Conservation (phyloP, 116 monocot genomes). For the Posidonia oceanica region DNA sequence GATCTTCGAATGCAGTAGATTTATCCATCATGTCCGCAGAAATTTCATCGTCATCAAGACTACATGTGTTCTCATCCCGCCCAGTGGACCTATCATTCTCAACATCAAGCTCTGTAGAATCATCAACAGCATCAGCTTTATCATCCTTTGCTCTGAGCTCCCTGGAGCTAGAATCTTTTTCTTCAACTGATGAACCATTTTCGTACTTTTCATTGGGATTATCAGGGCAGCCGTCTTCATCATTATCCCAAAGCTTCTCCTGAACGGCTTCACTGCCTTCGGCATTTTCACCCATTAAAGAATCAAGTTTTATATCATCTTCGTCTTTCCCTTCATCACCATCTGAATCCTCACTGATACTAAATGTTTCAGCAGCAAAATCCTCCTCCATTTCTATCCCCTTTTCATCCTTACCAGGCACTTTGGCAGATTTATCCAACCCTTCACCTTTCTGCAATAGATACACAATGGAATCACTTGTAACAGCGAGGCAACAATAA, state of each 20-base stretch:
- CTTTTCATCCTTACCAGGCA: conserved; percentile 38
- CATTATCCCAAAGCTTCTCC: conserved; percentile 66
- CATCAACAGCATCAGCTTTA: conserved; percentile 18
- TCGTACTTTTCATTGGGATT: conserved; percentile 61
- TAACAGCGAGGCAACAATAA: background rate
- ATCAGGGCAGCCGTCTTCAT: conserved; percentile 44
- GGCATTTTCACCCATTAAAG: conserved; percentile 60
- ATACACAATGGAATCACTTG: background rate
- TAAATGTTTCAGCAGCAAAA: conserved; percentile 67
- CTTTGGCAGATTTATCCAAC: conserved; percentile 37
- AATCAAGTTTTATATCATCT: conserved; percentile 62
- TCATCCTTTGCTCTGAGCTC: conserved; percentile 81
- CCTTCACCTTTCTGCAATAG: conserved; percentile 37
- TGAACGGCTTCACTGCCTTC: conserved; percentile 40
- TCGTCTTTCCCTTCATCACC: conserved; percentile 45
- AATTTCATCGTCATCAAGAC: conserved; percentile 22
- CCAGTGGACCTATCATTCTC: conserved; percentile 13
- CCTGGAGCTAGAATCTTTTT: conserved; percentile 27
- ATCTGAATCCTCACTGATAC: conserved; percentile 65
- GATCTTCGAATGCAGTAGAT: conserved; percentile 49
- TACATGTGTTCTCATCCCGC: conserved; percentile 22
- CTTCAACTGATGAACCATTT: conserved; percentile 59
- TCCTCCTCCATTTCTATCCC: conserved; percentile 96
- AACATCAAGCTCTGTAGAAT: conserved; percentile 26
- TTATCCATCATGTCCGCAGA: conserved; percentile 39